Evolutionary conservation across 768 basidiomycete species (phyloP).

Genomic region (Strobilomyces echinocephalus): DNA sequence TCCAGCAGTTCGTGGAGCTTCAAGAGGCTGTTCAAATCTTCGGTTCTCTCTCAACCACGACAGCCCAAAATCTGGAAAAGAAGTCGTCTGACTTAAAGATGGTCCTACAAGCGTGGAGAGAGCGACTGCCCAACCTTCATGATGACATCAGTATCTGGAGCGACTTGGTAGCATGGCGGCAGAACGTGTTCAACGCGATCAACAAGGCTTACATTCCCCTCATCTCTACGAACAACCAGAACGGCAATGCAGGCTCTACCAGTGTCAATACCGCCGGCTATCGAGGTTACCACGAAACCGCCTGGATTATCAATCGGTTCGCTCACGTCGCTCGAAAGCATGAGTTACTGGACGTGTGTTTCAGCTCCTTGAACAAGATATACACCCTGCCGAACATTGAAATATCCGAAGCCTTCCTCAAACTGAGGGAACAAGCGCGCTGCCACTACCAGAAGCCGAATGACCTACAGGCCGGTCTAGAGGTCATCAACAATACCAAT

Average conservation of each 20-base stretch:
- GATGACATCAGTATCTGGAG: slow-evolving; percentile 99
- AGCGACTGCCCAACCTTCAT: slow-evolving; percentile 89
- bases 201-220: slow-evolving; percentile 95
- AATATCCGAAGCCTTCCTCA: slow-evolving; percentile 98
- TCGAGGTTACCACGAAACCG: slow-evolving; percentile 97
- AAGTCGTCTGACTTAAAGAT: slow-evolving; percentile 94
- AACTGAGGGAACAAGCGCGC: slow-evolving; percentile 95
- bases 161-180: slow-evolving; percentile 98
- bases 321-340: slow-evolving; percentile 98
- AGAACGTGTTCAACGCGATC: slow-evolving; percentile 96
- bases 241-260: slow-evolving; percentile 44
- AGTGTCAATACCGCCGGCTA: slow-evolving; percentile 84
- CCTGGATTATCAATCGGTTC: slow-evolving; percentile 99
- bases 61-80: slow-evolving; percentile 83
- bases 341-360: slow-evolving; percentile 92
- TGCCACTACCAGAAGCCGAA: slow-evolving; percentile 96
- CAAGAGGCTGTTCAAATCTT: slow-evolving; percentile 96
- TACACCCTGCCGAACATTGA: slow-evolving; percentile 99
- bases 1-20: slow-evolving; percentile 98
- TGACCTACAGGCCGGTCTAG: slow-evolving; percentile 89
- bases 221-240: slow-evolving; percentile 56
- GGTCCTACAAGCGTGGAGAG: slow-evolving; percentile 95
- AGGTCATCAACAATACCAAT: slow-evolving; percentile 99
- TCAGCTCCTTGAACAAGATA: slow-evolving; percentile 91
- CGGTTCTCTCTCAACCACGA: slow-evolving; percentile 82